Base-by-base conservation (phyloP, 2,329 filamentous ascomycete species). In the Epichloe brachyelytri region DNA sequence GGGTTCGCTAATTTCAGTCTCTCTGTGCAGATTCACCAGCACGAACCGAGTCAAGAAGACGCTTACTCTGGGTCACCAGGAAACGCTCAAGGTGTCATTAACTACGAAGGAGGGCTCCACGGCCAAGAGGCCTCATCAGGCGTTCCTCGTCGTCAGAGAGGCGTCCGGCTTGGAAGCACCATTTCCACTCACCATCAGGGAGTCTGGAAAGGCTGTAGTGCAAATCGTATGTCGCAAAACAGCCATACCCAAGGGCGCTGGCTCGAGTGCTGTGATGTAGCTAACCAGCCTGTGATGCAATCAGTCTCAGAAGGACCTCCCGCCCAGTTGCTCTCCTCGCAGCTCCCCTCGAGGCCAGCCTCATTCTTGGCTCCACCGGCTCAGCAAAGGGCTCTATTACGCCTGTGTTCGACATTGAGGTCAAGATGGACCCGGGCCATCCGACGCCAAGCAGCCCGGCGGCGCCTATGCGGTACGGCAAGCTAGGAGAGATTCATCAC, bases 281-380 rank as follows among this genome's bases (percentile, higher is more conserved):
- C 30, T 46, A 20, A 46, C 44, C 43, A 17, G 39, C n/a, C 19
- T 14, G n/a, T 12, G 33, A 46, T 46, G 33, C 2, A 11, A 37
- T 6, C 65, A 96, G 91, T 79, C 85, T 52, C 86, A 91, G 53
- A 91, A 89, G 72, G 90, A 97, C 62, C 80, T 98, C 54, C 93
- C 20, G 63, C 82, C 55, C 88, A 95, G 69, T 82, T 97, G 62
- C 79, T 94, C 56, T 73, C 76, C 41, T 76, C 84, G 33, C 66
- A 76, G 46, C 68, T 79, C 51, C 83, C 2, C 77, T 97, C 62
- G 76, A 82, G 59, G 90, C 88, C n/a, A 86, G 82, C 55, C 71
- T 98, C 43, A 75, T 95, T 46, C 78, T 98, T 58, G 93, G 79
- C 55, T 95, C 90, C 0, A 95, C 95, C 63, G 91, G 91, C 55